Percentiles rank a stretch among this genome's conserved stretches.
Conservation (phyloP, 768 basidiomycete genomes). For the Podaxis pistillaris region DNA sequence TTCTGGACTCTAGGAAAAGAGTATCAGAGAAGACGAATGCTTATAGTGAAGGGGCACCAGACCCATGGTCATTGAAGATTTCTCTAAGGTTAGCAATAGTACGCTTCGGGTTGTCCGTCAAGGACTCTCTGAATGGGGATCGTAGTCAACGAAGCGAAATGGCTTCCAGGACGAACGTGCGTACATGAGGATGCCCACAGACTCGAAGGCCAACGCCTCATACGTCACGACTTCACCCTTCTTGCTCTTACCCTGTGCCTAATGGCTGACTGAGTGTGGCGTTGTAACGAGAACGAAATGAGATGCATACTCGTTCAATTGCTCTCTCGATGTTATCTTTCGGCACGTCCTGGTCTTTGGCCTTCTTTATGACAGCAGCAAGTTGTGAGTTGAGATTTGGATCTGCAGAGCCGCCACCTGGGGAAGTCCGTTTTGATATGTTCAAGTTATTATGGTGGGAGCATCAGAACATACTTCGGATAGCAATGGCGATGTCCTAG, state of each 20-base stretch:
- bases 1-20: constrained; percentile 49
- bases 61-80: constrained; percentile 49
- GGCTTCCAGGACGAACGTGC: constrained; percentile 20
- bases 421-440: neutral
- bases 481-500: constrained; percentile 65
- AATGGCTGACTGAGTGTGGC: neutral
- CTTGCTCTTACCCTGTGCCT: constrained; percentile 43
- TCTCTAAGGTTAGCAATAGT: constrained; percentile 58
- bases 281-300: neutral
- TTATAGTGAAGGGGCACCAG: constrained; percentile 16
- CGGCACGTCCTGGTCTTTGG: constrained; percentile 58
- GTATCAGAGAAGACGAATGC: neutral
- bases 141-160: neutral
- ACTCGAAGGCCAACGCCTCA: constrained; percentile 57
- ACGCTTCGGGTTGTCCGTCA: constrained; percentile 64
- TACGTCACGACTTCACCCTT: constrained; percentile 52
- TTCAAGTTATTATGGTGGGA: constrained; percentile 6
- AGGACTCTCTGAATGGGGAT: constrained; percentile 20
- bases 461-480: constrained; percentile 42
- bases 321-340: constrained; percentile 69
- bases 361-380: constrained; percentile 52
- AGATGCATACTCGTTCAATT: constrained; percentile 45
- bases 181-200: constrained; percentile 66
- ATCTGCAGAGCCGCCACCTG: constrained; percentile 57
- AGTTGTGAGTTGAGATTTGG: constrained; percentile 54